Conservation (phyloP, 139 green algal genomes). For the Asterochloris sp. region DNA sequence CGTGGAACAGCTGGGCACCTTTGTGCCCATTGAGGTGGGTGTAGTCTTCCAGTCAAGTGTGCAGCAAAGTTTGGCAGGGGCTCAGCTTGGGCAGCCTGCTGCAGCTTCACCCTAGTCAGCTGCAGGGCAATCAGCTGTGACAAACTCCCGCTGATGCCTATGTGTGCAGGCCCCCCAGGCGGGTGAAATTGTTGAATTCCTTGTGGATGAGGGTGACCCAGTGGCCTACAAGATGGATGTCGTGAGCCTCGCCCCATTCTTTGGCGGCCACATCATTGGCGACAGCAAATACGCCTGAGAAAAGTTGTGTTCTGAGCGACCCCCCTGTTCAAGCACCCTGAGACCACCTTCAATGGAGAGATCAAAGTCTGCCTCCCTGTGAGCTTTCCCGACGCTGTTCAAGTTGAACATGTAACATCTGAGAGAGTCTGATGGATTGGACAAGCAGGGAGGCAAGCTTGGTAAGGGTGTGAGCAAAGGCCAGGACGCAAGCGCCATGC, state of each 20-base stretch:
- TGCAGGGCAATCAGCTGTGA: not conserved
- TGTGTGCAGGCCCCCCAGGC: slow-evolving; percentile 65
- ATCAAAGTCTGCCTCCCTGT: too few species aligned
- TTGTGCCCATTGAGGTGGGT: slow-evolving; percentile 73
- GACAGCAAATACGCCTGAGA: slow-evolving; percentile 77
- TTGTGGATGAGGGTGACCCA: slow-evolving; percentile 72
- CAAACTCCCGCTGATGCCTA: not conserved
- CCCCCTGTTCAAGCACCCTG: not conserved
- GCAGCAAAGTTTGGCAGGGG: not conserved
- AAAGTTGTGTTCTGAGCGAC: not conserved
- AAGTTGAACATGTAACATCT: too few species aligned
- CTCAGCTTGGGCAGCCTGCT: not conserved
- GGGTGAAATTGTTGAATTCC: slow-evolving; percentile 76
- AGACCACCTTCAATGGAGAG: too few species aligned
- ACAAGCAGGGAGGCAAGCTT: too few species aligned
- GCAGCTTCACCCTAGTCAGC: not conserved
- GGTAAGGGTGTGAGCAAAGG: too few species aligned
- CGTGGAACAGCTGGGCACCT: slow-evolving; percentile 95
- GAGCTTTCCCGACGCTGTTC: too few species aligned
- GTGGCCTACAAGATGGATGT: slow-evolving; percentile 79
- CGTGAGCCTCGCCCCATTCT: slow-evolving; percentile 71
- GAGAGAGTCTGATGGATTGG: too few species aligned
- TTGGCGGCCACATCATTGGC: slow-evolving; percentile 88
- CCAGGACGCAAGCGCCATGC: too few species aligned
- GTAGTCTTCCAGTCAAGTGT: not conserved